phyloP scores from a whole-genome alignment of 2,329 filamentous ascomycete genomes.

The Chaetomiaceae sp. region DNA sequence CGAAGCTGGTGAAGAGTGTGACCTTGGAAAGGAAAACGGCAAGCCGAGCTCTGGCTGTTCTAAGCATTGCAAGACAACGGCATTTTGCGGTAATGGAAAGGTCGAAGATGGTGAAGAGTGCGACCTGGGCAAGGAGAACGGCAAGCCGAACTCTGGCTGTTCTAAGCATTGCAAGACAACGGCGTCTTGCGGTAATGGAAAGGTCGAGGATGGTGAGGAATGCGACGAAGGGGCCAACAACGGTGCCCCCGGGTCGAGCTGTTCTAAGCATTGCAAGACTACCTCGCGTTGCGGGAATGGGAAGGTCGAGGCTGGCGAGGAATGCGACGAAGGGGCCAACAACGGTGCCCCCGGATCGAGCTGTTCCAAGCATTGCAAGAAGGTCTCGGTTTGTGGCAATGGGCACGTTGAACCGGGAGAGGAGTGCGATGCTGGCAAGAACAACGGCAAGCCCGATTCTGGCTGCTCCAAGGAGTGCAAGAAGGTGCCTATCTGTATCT shows the following conservation, averaged over 20 bases:
- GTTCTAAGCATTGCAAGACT: no score
- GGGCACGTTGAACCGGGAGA: background rate
- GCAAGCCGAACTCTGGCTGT: background rate
- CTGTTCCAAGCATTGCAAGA: constrained; percentile 8
- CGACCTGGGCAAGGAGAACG: background rate
- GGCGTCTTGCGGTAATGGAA: constrained; percentile 8
- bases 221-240: no score
- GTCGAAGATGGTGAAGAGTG: constrained; percentile 2
- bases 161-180: background rate
- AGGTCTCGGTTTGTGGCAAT: constrained; percentile 3
- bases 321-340: constrained; percentile 9
- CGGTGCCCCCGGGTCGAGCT: no score
- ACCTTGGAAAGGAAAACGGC: background rate
- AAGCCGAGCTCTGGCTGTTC: constrained; percentile 7
- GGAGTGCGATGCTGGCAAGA: constrained; percentile 7
- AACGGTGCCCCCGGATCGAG: constrained; percentile 12
- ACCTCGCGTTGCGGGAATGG: background rate
- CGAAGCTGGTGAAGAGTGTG: background rate
- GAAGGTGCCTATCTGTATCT: background rate
- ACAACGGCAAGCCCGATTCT: constrained; percentile 11
- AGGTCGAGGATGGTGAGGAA: background rate
- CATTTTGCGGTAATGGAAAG: background rate
- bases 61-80: background rate
- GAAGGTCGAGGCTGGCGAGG: background rate
- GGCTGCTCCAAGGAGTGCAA: constrained; percentile 11